Evolutionary conservation across 805 yeast genomes (phyloP).

Genomic region (Wickerhamomyces queroliae): DNA sequence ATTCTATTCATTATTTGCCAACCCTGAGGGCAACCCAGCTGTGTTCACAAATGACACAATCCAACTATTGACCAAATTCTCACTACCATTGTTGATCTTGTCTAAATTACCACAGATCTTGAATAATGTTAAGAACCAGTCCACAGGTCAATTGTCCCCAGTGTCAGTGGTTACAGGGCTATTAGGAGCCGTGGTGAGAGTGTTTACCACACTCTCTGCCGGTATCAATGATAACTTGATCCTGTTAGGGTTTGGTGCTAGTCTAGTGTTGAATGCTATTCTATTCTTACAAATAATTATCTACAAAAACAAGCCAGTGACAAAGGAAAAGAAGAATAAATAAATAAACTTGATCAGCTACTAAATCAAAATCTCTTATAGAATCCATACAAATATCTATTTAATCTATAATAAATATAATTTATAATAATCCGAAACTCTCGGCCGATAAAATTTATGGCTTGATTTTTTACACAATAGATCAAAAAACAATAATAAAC

Average conservation of each 20-base stretch:
- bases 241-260: conserved; percentile 25
- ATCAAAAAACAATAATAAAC: no score
- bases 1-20: conserved; percentile 17
- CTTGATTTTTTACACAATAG: no score
- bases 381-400: no score
- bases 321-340: conserved; percentile 11
- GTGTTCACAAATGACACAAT: conserved; percentile 19
- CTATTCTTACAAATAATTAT: conserved; percentile 29
- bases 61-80: conserved; percentile 22
- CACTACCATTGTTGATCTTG: conserved; percentile 30
- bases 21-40: conserved; percentile 10
- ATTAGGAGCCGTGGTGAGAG: conserved; percentile 31
- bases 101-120: conserved; percentile 37
- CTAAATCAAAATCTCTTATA: no score
- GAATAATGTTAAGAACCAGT: conserved; percentile 28
- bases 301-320: conserved; percentile 20
- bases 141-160: conserved; percentile 37
- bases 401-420: no score
- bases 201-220: conserved; percentile 32
- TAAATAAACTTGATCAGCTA: not conserved
- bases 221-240: conserved; percentile 28
- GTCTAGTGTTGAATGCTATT: conserved; percentile 27
- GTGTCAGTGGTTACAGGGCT: conserved; percentile 31
- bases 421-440: no score
- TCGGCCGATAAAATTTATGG: no score